Evolutionary conservation across 164 flowering plant species (phyloP).

Genomic region (Berberis thunbergii): DNA sequence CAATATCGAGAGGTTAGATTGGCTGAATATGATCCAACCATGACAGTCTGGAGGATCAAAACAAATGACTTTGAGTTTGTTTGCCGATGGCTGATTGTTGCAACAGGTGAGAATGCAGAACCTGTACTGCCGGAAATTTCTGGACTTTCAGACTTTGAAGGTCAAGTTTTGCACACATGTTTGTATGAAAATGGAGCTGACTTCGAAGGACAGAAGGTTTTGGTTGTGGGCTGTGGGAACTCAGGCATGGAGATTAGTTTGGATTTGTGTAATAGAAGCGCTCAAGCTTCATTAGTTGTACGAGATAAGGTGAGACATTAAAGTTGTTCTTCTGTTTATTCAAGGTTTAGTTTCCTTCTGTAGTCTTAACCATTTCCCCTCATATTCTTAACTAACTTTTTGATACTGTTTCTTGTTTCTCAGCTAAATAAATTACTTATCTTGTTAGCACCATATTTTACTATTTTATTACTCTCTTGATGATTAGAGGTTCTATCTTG

Average conservation of each 20-base stretch:
- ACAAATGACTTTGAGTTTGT: conserved; percentile 20
- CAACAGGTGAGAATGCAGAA: conserved; percentile 55
- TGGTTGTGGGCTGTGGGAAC: conserved; percentile 61
- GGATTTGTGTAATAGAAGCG: conserved; percentile 34
- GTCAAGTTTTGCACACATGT: conserved; percentile 30
- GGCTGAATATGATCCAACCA: conserved; percentile 25
- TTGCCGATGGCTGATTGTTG: conserved; percentile 46
- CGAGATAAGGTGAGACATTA: conserved; percentile 26
- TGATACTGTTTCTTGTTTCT: background rate
- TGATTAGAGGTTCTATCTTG: too few species aligned
- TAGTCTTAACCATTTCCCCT: background rate
- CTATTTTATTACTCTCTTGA: too few species aligned
- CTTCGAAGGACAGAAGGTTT: conserved; percentile 32
- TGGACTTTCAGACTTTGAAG: conserved; percentile 29
- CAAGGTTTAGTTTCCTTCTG: too few species aligned
- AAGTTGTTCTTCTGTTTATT: background rate
- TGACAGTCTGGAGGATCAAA: conserved; percentile 31
- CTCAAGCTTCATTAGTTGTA: conserved; percentile 27
- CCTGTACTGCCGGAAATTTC: conserved; percentile 32
- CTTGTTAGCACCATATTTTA: too few species aligned
- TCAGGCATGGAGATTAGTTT: conserved; percentile 59
- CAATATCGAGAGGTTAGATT: conserved; percentile 21
- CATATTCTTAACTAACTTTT: background rate
- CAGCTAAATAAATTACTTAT: background rate
- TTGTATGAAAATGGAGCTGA: conserved; percentile 33